These are phyloP conservation scores for Fulvia fulva DNA, from an alignment of 2,329 filamentous ascomycete genomes.

Conservation along the genomic window DNA sequence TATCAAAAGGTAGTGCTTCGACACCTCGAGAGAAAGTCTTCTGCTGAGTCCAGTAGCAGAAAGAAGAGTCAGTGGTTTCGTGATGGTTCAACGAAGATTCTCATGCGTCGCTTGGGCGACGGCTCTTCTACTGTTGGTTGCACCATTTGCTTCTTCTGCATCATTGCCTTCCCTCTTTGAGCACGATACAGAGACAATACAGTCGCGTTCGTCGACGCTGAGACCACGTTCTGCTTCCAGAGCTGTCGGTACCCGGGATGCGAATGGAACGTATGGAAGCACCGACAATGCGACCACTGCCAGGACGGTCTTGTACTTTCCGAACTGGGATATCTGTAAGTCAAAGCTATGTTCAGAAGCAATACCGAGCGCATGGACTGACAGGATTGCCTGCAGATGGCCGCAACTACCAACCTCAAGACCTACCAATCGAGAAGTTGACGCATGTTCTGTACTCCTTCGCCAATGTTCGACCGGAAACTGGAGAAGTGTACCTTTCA, in stretches of 20 bases:
- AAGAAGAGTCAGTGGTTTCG: not conserved
- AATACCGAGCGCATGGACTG: not conserved
- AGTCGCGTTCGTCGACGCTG: slow-evolving; percentile 2
- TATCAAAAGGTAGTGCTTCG: not conserved
- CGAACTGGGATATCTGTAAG: slow-evolving; percentile 29
- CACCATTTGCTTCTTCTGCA: not conserved
- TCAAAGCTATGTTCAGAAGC: not conserved
- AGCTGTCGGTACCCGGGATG: not conserved
- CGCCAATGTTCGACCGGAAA: slow-evolving; percentile 74
- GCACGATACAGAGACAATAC: slow-evolving; percentile 1
- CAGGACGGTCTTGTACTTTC: slow-evolving; percentile 22
- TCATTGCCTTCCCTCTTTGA: not conserved
- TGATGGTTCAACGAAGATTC: not conserved
- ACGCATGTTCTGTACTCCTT: slow-evolving; percentile 94
- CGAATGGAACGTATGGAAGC: not conserved
- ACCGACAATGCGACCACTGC: slow-evolving; percentile 2
- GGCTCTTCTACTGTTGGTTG: not conserved
- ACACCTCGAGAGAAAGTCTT: not conserved
- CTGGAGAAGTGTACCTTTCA: slow-evolving; percentile 71
- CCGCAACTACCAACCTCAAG: slow-evolving; percentile 72
- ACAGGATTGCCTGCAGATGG: slow-evolving; percentile 24
- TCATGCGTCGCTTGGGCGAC: not conserved
- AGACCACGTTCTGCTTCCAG: not conserved
- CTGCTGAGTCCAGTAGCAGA: not conserved
- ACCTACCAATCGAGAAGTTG: slow-evolving; percentile 73